Percentiles rank a stretch among this genome's conserved stretches.
Evolutionary conservation across 345 rosid genomes (phyloP).

Genomic region (Arabis hirsuta): DNA sequence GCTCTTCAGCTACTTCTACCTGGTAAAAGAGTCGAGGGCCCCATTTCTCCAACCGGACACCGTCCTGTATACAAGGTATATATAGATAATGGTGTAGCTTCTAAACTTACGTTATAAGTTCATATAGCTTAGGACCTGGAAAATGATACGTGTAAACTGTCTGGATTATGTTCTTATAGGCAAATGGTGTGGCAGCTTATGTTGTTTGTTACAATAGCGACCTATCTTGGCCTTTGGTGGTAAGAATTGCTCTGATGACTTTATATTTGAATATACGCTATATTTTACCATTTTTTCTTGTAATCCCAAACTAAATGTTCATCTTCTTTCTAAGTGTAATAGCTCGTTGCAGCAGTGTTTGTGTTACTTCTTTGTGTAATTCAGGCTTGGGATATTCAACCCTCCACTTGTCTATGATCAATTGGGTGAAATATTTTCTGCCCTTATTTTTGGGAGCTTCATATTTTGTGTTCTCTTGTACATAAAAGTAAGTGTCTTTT

Average conservation of each 20-base stretch:
- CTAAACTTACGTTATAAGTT: not conserved
- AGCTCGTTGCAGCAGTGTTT: not conserved
- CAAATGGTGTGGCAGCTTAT: constrained; percentile 87
- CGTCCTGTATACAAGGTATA: constrained; percentile 83
- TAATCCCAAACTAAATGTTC: not conserved
- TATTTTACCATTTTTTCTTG: too few species aligned
- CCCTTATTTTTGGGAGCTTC: constrained; percentile 89
- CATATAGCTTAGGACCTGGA: not conserved
- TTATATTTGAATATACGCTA: not conserved
- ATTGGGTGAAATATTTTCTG: constrained; percentile 93
- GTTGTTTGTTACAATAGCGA: constrained; percentile 68
- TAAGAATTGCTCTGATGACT: constrained; percentile 43
- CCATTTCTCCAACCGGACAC: constrained; percentile 81
- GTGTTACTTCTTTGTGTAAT: constrained; percentile 27
- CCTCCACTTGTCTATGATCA: constrained; percentile 88
- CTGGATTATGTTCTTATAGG: constrained; percentile 51
- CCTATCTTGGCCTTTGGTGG: constrained; percentile 96
- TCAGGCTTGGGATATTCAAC: constrained; percentile 94
- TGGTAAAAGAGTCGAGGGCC: constrained; percentile 89
- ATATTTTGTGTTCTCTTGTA: constrained; percentile 83
- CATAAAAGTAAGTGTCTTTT: constrained; percentile 66
- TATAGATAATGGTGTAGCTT: constrained; percentile 17
- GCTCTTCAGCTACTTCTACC: constrained; percentile 91
- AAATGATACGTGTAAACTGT: not conserved
- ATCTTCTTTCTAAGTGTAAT: not conserved